phyloP scores from a whole-genome alignment of 2,329 filamentous ascomycete genomes.

The Plectosphaerella plurivora region DNA sequence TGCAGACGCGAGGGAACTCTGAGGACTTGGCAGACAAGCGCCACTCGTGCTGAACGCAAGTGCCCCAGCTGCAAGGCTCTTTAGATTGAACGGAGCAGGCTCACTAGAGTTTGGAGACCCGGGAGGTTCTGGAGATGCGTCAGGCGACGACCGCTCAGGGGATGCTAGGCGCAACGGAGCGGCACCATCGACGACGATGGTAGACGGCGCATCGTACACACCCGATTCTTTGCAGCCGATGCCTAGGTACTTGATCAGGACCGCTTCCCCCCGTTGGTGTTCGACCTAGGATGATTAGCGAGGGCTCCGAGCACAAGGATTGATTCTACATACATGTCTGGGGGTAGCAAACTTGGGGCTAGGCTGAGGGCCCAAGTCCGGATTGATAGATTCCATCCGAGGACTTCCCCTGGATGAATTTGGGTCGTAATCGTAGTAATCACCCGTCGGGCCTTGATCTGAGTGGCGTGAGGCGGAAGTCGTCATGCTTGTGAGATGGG shows the following conservation, averaged over 20 bases:
- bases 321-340: neutral
- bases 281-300: slow-evolving; percentile 47
- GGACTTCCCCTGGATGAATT: slow-evolving; percentile 34
- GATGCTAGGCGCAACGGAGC: too few species aligned
- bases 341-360: slow-evolving; percentile 43
- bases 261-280: slow-evolving; percentile 58
- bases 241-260: slow-evolving; percentile 62
- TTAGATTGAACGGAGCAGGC: too few species aligned
- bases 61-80: too few species aligned
- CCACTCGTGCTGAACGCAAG: too few species aligned
- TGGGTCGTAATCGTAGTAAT: slow-evolving; percentile 39
- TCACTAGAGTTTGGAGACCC: too few species aligned
- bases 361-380: slow-evolving; percentile 27
- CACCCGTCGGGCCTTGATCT: slow-evolving; percentile 23
- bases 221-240: too few species aligned
- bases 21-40: too few species aligned
- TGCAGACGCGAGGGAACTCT: too few species aligned
- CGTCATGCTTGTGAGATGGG: slow-evolving; percentile 28
- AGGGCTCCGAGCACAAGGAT: slow-evolving; percentile 15
- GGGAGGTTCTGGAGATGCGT: too few species aligned
- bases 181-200: too few species aligned
- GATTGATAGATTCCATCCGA: slow-evolving; percentile 17
- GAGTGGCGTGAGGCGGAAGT: slow-evolving; percentile 28
- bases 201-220: too few species aligned
- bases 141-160: too few species aligned